These are phyloP conservation scores for Calonectria honghensis DNA, from an alignment of 2,329 filamentous ascomycete genomes.

Conservation along the genomic window DNA sequence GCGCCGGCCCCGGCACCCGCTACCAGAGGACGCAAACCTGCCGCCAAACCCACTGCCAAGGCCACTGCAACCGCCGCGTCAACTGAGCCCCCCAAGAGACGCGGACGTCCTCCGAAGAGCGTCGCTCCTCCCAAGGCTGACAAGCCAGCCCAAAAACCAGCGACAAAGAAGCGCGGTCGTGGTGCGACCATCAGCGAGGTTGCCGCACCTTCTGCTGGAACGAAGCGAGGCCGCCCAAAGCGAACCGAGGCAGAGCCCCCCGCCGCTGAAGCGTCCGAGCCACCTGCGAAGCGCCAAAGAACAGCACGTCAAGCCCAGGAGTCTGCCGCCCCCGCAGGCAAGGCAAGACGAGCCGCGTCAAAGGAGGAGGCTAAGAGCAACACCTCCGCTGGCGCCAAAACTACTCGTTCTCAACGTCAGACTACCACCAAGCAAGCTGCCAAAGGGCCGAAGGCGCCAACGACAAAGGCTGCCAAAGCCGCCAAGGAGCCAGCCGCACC, in stretches of 20 bases:
- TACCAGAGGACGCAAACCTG: constrained; percentile 41
- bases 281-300: constrained; percentile 48
- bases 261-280: constrained; percentile 40
- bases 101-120: constrained; percentile 48
- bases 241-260: constrained; percentile 39
- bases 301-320: constrained; percentile 42
- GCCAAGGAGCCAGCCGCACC: not conserved
- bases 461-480: not conserved
- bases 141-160: constrained; percentile 32
- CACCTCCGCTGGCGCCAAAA: not conserved
- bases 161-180: constrained; percentile 48
- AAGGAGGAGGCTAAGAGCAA: constrained; percentile 30
- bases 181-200: constrained; percentile 29
- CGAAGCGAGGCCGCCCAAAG: constrained; percentile 49
- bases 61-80: not conserved
- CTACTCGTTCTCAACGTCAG: constrained; percentile 16
- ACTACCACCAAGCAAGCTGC: not conserved
- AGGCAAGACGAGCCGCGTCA: constrained; percentile 34
- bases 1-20: constrained; percentile 28
- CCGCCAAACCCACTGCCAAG: constrained; percentile 32
- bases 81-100: constrained; percentile 44
- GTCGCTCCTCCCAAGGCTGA: constrained; percentile 8
- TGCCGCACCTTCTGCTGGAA: constrained; percentile 16
- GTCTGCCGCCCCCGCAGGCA: constrained; percentile 22
- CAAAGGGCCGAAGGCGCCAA: not conserved